A percentile compares a stretch with the other conserved stretches of the same genome.
Conservation (phyloP, 2,329 filamentous ascomycete species). For the Raffaelea ambrosiae region DNA sequence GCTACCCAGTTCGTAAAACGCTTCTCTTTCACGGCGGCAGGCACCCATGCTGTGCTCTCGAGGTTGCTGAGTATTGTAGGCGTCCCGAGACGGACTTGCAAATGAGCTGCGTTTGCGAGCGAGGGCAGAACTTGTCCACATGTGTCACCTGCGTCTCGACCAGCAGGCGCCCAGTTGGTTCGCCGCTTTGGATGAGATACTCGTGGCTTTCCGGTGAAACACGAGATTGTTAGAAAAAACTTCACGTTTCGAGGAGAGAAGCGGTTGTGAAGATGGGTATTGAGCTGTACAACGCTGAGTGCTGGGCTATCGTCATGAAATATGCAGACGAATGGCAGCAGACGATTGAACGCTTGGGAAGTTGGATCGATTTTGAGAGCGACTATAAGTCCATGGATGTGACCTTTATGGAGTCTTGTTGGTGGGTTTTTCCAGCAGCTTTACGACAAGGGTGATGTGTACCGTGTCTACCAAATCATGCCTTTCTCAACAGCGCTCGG, state of each 20-base stretch:
- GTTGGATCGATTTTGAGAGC: constrained; percentile 74
- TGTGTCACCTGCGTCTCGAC: constrained; percentile 84
- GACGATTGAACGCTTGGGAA: constrained; percentile 56
- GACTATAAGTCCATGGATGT: constrained; percentile 86
- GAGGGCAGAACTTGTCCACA: constrained; percentile 87
- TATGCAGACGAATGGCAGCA: background rate
- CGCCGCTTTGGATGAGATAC: constrained; percentile 82
- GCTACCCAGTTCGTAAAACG: constrained; percentile 87
- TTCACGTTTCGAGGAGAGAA: too few species aligned
- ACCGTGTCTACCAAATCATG: constrained; percentile 85
- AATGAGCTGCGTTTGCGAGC: constrained; percentile 91
- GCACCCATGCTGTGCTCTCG: constrained; percentile 85
- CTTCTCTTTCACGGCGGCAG: constrained; percentile 80
- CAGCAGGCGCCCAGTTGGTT: constrained; percentile 66
- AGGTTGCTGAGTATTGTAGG: constrained; percentile 88
- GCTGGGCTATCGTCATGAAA: background rate
- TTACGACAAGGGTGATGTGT: constrained; percentile 80
- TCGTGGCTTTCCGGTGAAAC: constrained; percentile 50
- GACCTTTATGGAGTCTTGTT: constrained; percentile 86
- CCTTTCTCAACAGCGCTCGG: constrained; percentile 86
- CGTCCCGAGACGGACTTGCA: constrained; percentile 84
- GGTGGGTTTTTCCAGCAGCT: constrained; percentile 96
- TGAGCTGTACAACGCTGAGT: background rate
- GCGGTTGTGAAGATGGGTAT: constrained; percentile 67
- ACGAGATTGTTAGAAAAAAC: too few species aligned